phyloP scores from a whole-genome alignment of 352 stramenopile species.

The Globisporangium polare region DNA sequence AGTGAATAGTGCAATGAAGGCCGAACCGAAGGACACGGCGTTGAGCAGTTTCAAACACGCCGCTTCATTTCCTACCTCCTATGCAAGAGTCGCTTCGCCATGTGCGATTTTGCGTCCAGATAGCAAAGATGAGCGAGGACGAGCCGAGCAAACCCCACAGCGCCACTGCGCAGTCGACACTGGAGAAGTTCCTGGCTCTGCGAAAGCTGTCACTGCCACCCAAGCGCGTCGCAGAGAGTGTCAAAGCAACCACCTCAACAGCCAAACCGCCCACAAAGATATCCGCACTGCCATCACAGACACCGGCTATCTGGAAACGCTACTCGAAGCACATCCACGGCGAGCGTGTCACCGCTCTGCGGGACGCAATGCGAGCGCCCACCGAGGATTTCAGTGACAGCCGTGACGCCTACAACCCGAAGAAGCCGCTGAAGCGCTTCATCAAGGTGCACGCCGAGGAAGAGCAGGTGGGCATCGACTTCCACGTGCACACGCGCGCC shows the following conservation, averaged over 20 bases:
- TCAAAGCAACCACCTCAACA: background rate
- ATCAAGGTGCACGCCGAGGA: slow-evolving; percentile 51
- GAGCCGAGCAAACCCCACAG: background rate
- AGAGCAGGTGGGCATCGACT: slow-evolving; percentile 28
- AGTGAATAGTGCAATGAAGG: background rate
- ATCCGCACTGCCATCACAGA: background rate
- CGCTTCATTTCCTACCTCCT: background rate
- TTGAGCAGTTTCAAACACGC: background rate
- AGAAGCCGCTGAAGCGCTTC: slow-evolving; percentile 30
- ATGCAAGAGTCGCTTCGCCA: background rate
- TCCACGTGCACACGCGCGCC: slow-evolving; percentile 31
- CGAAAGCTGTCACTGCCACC: slow-evolving; percentile 3
- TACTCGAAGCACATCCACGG: slow-evolving; percentile 43
- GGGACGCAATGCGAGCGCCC: slow-evolving; percentile 30
- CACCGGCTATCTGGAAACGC: slow-evolving; percentile 22
- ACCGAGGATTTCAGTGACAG: slow-evolving; percentile 39
- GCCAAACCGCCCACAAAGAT: background rate
- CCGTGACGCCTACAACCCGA: slow-evolving; percentile 47
- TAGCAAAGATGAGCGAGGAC: slow-evolving; percentile 1
- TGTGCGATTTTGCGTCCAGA: background rate
- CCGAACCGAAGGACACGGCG: background rate
- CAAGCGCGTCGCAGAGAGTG: slow-evolving; percentile 3
- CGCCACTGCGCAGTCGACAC: background rate
- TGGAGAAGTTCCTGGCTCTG: slow-evolving; percentile 11
- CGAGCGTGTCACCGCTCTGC: slow-evolving; percentile 21